phyloP scores from a whole-genome alignment of 805 yeast species.

The Barnettozyma botsteinii region DNA sequence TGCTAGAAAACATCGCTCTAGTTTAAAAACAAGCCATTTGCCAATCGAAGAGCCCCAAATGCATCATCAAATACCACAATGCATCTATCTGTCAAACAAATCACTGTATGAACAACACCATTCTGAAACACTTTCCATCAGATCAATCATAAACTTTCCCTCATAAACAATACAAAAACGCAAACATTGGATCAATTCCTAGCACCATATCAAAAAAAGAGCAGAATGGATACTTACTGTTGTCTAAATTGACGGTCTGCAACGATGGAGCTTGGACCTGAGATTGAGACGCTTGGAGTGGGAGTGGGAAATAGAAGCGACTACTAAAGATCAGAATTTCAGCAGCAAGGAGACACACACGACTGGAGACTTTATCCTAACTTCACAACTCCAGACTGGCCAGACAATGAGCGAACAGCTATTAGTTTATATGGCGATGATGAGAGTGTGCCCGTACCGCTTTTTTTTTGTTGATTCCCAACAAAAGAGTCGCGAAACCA shows the following conservation, averaged over 20 bases:
- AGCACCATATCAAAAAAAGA: too few species aligned
- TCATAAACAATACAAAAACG: too few species aligned
- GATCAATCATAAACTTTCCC: too few species aligned
- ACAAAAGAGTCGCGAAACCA: slow-evolving; percentile 3
- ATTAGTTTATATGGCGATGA: slow-evolving; percentile 4
- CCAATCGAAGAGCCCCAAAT: too few species aligned
- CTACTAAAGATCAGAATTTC: background rate
- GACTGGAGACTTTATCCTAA: slow-evolving; percentile 1
- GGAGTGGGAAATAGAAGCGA: background rate
- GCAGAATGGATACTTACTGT: slow-evolving; percentile 1
- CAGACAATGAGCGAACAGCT: background rate
- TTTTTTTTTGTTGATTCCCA: slow-evolving; percentile 12
- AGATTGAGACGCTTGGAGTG: background rate
- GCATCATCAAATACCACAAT: too few species aligned
- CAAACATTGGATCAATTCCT: too few species aligned
- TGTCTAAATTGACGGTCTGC: background rate
- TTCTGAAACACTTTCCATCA: too few species aligned
- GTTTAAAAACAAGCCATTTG: too few species aligned
- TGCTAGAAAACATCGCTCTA: too few species aligned
- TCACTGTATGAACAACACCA: too few species aligned
- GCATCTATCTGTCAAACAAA: too few species aligned
- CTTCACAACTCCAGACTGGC: too few species aligned
- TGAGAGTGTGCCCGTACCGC: slow-evolving; percentile 4
- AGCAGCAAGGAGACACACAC: background rate
- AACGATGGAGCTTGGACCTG: background rate